Percentiles rank a stretch among this genome's conserved stretches.
Conservation (phyloP, 306 rosid species). For the Gynostemma pentaphyllum region DNA sequence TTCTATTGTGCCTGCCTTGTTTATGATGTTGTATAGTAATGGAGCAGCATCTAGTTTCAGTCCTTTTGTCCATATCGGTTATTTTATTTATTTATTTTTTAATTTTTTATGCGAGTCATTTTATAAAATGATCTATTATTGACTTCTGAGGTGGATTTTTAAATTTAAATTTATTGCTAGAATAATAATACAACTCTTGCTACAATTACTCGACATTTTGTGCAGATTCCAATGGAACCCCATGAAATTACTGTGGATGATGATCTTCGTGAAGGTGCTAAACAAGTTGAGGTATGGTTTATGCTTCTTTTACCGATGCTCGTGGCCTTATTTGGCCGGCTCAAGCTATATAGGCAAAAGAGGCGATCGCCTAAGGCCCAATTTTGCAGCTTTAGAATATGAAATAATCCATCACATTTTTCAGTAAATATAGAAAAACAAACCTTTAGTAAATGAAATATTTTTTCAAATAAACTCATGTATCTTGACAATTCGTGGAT, state of each 20-base stretch:
- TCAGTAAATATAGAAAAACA: too few relatives aligned
- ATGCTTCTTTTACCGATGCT: background rate
- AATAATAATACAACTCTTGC: background rate
- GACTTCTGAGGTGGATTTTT: too few relatives aligned
- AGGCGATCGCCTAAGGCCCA: too few relatives aligned
- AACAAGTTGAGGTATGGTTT: slow-evolving; percentile 56
- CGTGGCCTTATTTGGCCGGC: too few relatives aligned
- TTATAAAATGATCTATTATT: too few relatives aligned
- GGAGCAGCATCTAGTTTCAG: background rate
- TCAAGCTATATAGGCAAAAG: too few relatives aligned
- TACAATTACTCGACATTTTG: slow-evolving; percentile 4
- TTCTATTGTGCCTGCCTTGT: background rate
- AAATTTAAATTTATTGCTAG: background rate
- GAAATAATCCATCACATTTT: too few relatives aligned
- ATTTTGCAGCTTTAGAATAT: too few relatives aligned
- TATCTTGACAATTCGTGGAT: too few relatives aligned
- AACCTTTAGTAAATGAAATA: too few relatives aligned
- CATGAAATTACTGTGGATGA: slow-evolving; percentile 63
- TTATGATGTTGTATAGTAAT: background rate
- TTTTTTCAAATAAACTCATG: too few relatives aligned
- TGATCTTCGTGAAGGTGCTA: slow-evolving; percentile 71
- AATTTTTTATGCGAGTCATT: background rate
- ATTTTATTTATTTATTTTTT: too few relatives aligned
- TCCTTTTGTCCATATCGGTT: background rate
- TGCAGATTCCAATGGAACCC: slow-evolving; percentile 65